phyloP scores from a whole-genome alignment of 768 basidiomycete genomes.

The Candolleomyces aberdarensis region DNA sequence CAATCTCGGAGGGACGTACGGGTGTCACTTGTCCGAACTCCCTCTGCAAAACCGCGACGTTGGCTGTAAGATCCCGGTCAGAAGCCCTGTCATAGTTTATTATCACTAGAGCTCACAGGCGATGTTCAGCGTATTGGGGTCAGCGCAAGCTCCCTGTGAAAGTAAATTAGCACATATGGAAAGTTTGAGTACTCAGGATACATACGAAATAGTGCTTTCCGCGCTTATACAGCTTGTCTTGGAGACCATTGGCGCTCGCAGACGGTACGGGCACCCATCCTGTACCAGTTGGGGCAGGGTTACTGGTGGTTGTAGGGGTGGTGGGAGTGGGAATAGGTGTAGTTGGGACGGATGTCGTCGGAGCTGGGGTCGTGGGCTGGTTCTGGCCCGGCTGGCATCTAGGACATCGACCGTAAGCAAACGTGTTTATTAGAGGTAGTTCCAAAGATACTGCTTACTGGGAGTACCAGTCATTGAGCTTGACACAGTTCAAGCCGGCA shows the following conservation, averaged over 20 bases:
- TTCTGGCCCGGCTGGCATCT: constrained; percentile 15
- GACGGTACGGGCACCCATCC: constrained; percentile 7
- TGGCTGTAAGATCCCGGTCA: constrained; percentile 15
- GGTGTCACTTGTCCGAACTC: constrained; percentile 41
- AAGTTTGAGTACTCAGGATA: neutral
- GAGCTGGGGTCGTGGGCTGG: constrained; percentile 6
- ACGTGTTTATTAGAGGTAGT: neutral
- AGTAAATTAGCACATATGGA: neutral
- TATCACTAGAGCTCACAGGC: constrained; percentile 17
- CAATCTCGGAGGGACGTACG: constrained; percentile 8
- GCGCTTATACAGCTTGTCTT: constrained; percentile 23
- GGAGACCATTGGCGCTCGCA: constrained; percentile 16
- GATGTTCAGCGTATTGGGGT: constrained; percentile 26
- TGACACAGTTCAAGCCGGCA: constrained; percentile 22
- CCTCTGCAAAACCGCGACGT: constrained; percentile 27
- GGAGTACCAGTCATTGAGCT: constrained; percentile 28
- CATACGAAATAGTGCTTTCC: constrained; percentile 34
- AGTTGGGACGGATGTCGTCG: constrained; percentile 5
- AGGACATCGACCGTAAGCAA: neutral
- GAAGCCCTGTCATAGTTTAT: too few relatives aligned
- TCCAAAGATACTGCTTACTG: constrained; percentile 17
- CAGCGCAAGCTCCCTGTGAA: constrained; percentile 21
- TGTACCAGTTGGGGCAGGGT: constrained; percentile 8
- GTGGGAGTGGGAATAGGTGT: constrained; percentile 4
- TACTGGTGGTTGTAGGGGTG: constrained; percentile 3